Evolutionary conservation across 2,329 filamentous ascomycete species (phyloP).

Genomic region (Diaporthe vaccinii): DNA sequence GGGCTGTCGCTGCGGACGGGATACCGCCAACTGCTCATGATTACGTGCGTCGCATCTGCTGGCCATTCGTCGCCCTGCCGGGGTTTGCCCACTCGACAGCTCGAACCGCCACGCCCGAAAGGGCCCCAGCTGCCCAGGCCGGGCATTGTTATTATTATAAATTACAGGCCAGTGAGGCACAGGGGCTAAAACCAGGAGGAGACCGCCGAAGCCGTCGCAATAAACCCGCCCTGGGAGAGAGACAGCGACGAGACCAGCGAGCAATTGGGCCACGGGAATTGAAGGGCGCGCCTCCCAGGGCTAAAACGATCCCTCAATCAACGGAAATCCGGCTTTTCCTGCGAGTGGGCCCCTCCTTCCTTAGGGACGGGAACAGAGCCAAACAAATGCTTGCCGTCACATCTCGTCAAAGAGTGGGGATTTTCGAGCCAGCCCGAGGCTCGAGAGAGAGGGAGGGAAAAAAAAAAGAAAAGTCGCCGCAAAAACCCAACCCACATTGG

Average conservation of each 20-base stretch:
- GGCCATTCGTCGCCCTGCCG: not conserved
- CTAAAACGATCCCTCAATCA: slow-evolving; percentile 22
- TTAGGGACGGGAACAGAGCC: not conserved
- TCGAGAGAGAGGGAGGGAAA: not conserved
- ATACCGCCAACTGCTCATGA: not conserved
- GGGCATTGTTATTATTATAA: slow-evolving; percentile 21
- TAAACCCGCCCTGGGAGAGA: not conserved
- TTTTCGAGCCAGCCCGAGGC: not conserved
- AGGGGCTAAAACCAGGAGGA: slow-evolving; percentile 25
- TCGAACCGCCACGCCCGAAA: not conserved
- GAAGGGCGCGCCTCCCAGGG: not conserved
- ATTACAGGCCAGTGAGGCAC: slow-evolving; percentile 1
- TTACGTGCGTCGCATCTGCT: not conserved
- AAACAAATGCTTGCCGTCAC: slow-evolving; percentile 27
- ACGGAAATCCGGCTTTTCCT: slow-evolving; percentile 17
- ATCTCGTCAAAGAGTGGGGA: slow-evolving; percentile 24
- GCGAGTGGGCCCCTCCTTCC: slow-evolving; percentile 8
- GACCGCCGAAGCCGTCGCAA: not conserved
- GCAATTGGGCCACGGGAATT: slow-evolving; percentile 16
- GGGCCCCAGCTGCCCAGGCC: not conserved
- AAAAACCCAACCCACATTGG: slow-evolving; percentile 17
- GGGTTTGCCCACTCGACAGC: not conserved
- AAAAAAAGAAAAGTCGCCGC: slow-evolving; percentile 2
- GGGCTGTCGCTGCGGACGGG: not conserved
- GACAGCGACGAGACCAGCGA: not conserved